Percentiles rank a stretch among this genome's conserved stretches.
Evolutionary conservation across 257 asterid species (phyloP).

Genomic region (Gentiana straminea): DNA sequence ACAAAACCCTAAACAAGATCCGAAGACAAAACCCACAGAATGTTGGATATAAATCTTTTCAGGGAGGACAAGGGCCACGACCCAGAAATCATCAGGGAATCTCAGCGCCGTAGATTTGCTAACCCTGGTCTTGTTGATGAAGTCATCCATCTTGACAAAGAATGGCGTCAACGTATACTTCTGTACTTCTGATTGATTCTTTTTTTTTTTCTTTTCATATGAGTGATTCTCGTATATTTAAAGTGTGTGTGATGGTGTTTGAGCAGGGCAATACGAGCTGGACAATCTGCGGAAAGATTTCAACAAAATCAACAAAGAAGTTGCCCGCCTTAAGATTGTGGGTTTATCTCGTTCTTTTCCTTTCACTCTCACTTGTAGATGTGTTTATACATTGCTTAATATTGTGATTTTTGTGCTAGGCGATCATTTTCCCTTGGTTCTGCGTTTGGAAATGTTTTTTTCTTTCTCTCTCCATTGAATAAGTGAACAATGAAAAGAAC

Average conservation of each 20-base stretch:
- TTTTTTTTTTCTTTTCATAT: neutral
- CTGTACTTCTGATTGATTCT: neutral
- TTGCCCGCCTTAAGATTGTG: slow-evolving; percentile 68
- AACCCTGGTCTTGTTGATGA: slow-evolving; percentile 56
- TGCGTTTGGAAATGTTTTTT: too few relatives aligned
- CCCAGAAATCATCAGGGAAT: slow-evolving; percentile 74
- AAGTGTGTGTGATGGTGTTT: neutral
- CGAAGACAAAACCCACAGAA: slow-evolving; percentile 15
- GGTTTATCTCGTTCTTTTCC: slow-evolving; percentile 13
- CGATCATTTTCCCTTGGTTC: too few relatives aligned
- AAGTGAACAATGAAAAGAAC: too few relatives aligned
- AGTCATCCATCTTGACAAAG: slow-evolving; percentile 66
- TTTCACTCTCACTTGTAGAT: too few relatives aligned
- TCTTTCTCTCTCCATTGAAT: too few relatives aligned
- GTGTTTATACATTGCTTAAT: too few relatives aligned
- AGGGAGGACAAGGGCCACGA: slow-evolving; percentile 81
- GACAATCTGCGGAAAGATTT: slow-evolving; percentile 61
- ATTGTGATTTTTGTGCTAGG: too few relatives aligned
- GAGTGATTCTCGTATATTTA: neutral
- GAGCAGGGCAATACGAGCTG: slow-evolving; percentile 72
- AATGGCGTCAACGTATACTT: slow-evolving; percentile 67
- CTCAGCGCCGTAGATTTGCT: slow-evolving; percentile 77
- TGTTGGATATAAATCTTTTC: slow-evolving; percentile 87
- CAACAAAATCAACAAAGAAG: slow-evolving; percentile 62
- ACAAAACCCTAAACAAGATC: too few relatives aligned